phyloP scores from a whole-genome alignment of 2,329 filamentous ascomycete genomes.

The Bipolaris cookei region DNA sequence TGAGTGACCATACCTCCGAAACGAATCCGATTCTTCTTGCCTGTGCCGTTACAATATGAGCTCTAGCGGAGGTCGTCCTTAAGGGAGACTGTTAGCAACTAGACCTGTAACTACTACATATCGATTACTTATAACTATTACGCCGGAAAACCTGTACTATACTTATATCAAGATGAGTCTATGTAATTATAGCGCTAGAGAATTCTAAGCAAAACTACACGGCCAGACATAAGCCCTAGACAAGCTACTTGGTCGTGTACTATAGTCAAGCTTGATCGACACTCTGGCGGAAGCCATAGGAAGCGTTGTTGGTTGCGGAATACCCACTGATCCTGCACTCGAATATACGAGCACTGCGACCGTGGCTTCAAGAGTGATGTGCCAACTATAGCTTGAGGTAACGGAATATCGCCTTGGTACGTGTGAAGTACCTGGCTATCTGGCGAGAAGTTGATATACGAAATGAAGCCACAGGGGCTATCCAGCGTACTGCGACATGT shows the following conservation, averaged over 20 bases:
- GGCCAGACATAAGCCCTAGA: constrained; percentile 19
- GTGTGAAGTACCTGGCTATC: constrained; percentile 8
- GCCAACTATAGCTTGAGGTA: background rate
- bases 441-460: background rate
- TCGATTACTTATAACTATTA: background rate
- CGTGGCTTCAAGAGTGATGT: constrained; percentile 1
- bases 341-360: constrained; percentile 1
- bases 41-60: no score
- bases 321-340: constrained; percentile 21
- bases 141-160: background rate
- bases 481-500: constrained; percentile 1
- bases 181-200: background rate
- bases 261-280: constrained; percentile 9
- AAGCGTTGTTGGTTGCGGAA: constrained; percentile 13
- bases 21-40: no score
- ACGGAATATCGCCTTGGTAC: constrained; percentile 11
- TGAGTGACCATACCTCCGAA: no score
- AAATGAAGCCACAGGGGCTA: background rate
- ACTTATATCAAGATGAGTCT: background rate
- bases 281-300: constrained; percentile 23
- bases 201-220: constrained; percentile 15
- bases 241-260: constrained; percentile 13
- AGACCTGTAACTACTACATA: background rate
- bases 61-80: no score
- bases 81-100: background rate